Percentiles rank a stretch among this genome's conserved stretches.
Conservation (phyloP, 495 filamentous ascomycete species). For the Baudoinia panamericana region DNA sequence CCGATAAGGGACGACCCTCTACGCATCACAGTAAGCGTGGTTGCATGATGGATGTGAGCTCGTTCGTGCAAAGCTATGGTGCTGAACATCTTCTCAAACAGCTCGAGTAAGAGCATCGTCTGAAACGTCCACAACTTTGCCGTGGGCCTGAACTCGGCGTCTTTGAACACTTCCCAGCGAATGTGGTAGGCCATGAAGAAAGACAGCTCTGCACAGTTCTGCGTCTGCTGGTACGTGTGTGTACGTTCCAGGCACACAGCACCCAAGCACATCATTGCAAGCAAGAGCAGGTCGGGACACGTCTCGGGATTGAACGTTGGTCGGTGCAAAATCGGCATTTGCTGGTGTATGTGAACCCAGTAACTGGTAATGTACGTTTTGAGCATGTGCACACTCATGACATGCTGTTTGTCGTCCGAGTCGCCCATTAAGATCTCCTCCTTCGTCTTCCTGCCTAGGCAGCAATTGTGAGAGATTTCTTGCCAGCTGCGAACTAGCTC, state of each 20-base stretch:
- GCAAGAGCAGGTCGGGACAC: conserved; percentile 69
- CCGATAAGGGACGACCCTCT: conserved; percentile 84
- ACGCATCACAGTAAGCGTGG: conserved; percentile 89
- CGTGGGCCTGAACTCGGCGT: conserved; percentile 80
- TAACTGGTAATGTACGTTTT: conserved; percentile 86
- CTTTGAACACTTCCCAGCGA: conserved; percentile 84
- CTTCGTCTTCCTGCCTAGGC: conserved; percentile 60
- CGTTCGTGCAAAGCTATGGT: conserved; percentile 84
- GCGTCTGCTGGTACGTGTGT: conserved; percentile 58
- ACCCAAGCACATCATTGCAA: conserved; percentile 89
- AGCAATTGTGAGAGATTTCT: conserved; percentile 63
- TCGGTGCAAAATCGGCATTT: conserved; percentile 86
- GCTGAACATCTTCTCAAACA: conserved; percentile 95
- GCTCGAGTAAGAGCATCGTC: conserved; percentile 72
- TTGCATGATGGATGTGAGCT: conserved; percentile 94
- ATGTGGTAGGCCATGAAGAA: conserved; percentile 85
- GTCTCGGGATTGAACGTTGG: conserved; percentile 84
- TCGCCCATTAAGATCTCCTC: conserved; percentile 69
- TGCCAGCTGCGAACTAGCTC: conserved; percentile 77
- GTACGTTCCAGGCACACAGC: conserved; percentile 76
- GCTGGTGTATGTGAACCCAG: conserved; percentile 89
- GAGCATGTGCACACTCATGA: conserved; percentile 86
- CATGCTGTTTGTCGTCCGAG: conserved; percentile 55
- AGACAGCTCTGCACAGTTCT: conserved; percentile 61
- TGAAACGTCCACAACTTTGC: conserved; percentile 98